A percentile compares a stretch with the other conserved stretches of the same genome.
Conservation (phyloP, 441 rosid genomes). For the Syzygium malaccense region DNA sequence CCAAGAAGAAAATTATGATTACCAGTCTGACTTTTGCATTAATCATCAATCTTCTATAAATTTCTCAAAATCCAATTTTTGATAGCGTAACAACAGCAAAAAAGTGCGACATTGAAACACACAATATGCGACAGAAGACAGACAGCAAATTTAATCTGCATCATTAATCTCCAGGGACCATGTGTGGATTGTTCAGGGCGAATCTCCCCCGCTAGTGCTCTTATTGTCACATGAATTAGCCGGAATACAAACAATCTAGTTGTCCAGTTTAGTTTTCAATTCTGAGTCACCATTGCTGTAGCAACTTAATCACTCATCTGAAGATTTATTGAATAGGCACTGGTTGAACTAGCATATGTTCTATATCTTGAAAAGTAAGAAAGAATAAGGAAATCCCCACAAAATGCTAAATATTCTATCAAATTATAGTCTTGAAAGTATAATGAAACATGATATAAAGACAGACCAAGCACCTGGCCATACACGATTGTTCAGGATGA, state of each 20-base stretch:
- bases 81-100: background rate
- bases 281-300: background rate
- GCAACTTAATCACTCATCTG: background rate
- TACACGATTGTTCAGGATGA: constrained; percentile 30
- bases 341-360: background rate
- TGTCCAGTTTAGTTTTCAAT: background rate
- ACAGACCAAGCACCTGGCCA: constrained; percentile 55
- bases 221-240: background rate
- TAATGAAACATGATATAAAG: background rate
- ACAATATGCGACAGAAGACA: background rate
- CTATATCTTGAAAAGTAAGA: background rate
- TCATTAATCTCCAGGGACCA: background rate
- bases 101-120: background rate
- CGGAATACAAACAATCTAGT: background rate
- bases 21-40: background rate
- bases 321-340: background rate
- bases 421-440: background rate
- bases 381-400: background rate
- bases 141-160: background rate
- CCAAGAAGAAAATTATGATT: constrained; percentile 3
- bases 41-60: background rate
- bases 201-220: background rate
- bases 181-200: constrained; percentile 15
- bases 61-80: background rate
- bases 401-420: background rate